A percentile compares a stretch with the other conserved stretches of the same genome.
Evolutionary conservation across 176 grass and related monocot species (phyloP).

Genomic region (Oropetium thomaeum): DNA sequence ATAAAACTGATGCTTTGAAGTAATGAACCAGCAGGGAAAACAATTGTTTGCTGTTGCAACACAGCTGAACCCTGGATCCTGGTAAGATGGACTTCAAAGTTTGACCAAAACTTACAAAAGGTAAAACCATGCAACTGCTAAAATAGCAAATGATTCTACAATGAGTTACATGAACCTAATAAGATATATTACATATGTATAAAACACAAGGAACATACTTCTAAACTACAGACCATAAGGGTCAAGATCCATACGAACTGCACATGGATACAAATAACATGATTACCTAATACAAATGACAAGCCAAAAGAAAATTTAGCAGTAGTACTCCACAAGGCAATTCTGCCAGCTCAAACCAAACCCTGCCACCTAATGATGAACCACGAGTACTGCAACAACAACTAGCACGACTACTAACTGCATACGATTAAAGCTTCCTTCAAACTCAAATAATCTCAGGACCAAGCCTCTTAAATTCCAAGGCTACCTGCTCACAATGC

Average conservation of each 20-base stretch:
- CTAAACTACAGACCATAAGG: background rate
- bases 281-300: constrained; percentile 5
- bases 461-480: constrained; percentile 12
- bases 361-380: constrained; percentile 14
- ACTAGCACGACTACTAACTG: constrained; percentile 14
- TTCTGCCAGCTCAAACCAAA: constrained; percentile 35
- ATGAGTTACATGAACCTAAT: constrained; percentile 6
- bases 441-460: constrained; percentile 34
- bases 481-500: background rate
- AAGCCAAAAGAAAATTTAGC: constrained; percentile 23
- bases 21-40: too few species aligned
- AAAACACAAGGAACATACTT: background rate
- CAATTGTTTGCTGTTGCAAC: too few species aligned
- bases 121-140: background rate
- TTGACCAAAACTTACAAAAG: background rate
- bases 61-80: too few species aligned
- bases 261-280: background rate
- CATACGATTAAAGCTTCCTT: constrained; percentile 33
- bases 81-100: background rate
- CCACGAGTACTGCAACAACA: constrained; percentile 12
- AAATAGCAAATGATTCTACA: background rate
- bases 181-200: constrained; percentile 19
- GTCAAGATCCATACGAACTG: background rate
- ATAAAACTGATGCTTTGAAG: too few species aligned
- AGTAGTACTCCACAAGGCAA: constrained; percentile 21